phyloP scores from a whole-genome alignment of 805 yeast genomes.

The Spathaspora boniae region DNA sequence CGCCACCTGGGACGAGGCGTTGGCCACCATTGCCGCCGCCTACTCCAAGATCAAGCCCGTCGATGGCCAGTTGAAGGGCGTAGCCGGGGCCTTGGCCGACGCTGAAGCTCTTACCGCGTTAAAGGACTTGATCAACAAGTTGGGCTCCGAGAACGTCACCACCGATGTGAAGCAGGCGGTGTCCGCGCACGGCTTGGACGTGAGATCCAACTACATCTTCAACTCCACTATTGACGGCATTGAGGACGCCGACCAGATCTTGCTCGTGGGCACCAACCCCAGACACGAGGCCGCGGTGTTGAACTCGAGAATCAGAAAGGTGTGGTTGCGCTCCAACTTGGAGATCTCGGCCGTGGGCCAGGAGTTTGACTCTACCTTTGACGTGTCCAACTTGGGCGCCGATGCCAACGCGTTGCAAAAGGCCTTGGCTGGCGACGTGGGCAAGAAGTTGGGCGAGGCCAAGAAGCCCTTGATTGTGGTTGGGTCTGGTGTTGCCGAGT shows the following conservation, averaged over 20 bases:
- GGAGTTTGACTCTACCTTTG: slow-evolving; percentile 73
- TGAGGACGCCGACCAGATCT: slow-evolving; percentile 78
- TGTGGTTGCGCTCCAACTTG: slow-evolving; percentile 66
- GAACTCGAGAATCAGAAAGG: slow-evolving; percentile 78
- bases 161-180: slow-evolving; percentile 62
- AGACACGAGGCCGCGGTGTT: slow-evolving; percentile 88
- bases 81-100: slow-evolving; percentile 78
- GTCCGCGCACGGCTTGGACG: slow-evolving; percentile 62
- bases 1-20: slow-evolving; percentile 86
- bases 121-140: slow-evolving; percentile 71
- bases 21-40: slow-evolving; percentile 64
- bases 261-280: slow-evolving; percentile 83
- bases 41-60: slow-evolving; percentile 52
- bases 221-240: slow-evolving; percentile 76
- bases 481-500: slow-evolving; percentile 76
- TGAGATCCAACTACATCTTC: slow-evolving; percentile 76
- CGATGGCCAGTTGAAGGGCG: slow-evolving; percentile 73
- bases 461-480: slow-evolving; percentile 73
- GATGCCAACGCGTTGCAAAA: slow-evolving; percentile 51
- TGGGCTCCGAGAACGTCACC: slow-evolving; percentile 79
- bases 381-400: slow-evolving; percentile 59
- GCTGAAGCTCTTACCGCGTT: slow-evolving; percentile 80
- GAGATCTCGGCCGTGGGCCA: slow-evolving; percentile 75
- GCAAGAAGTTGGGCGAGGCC: slow-evolving; percentile 63
- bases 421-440: slow-evolving; percentile 67